Conservation (phyloP, 768 basidiomycete species). For the Boletellus sp. region DNA sequence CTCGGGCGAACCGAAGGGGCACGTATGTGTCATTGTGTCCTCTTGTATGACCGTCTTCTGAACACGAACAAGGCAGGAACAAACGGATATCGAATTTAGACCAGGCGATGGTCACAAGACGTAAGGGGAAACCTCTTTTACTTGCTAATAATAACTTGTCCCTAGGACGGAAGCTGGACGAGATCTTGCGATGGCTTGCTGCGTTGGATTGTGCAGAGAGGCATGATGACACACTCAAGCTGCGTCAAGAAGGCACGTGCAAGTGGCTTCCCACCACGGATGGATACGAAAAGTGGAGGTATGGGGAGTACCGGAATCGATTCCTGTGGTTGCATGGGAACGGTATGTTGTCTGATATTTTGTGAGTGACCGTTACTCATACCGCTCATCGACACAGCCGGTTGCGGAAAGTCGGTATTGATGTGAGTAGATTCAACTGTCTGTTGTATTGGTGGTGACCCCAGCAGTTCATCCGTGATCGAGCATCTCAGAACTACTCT, state of each 20-base stretch:
- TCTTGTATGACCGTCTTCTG: neutral
- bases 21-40: neutral
- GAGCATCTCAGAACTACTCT: neutral
- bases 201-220: neutral
- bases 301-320: neutral
- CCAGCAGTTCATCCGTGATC: neutral
- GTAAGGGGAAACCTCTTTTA: too few species aligned
- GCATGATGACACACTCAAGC: neutral
- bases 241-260: neutral
- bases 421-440: neutral
- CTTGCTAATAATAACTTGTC: too few species aligned
- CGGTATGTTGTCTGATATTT: neutral
- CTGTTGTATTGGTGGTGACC: neutral
- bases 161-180: neutral
- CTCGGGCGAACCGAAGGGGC: neutral
- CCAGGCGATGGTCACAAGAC: too few species aligned
- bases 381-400: neutral
- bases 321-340: neutral
- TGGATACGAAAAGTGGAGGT: neutral
- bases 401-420: neutral
- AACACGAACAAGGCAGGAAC: neutral
- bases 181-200: neutral
- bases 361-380: neutral
- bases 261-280: neutral
- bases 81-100: too few species aligned